These are phyloP conservation scores for Tirmania nivea DNA, from an alignment of 495 filamentous ascomycete species.

Conservation along the genomic window DNA sequence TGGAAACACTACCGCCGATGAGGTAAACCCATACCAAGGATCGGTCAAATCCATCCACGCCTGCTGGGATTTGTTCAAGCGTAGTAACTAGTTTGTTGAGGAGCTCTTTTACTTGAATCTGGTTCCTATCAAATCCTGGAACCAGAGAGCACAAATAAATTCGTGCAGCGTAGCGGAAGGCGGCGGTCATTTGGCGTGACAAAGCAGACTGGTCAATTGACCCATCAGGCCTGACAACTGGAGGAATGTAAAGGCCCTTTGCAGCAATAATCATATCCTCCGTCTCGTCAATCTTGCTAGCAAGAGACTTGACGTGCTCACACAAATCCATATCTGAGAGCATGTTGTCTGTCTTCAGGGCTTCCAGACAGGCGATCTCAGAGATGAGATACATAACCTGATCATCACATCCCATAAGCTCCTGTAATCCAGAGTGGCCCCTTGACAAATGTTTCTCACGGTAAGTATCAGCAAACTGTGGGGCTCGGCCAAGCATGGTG, in stretches of 20 bases:
- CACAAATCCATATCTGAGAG: constrained; percentile 61
- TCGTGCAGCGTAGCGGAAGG: constrained; percentile 79
- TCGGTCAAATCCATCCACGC: constrained; percentile 65
- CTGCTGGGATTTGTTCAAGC: constrained; percentile 60
- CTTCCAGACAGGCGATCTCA: constrained; percentile 87
- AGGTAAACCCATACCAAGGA: constrained; percentile 85
- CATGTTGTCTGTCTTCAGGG: constrained; percentile 59
- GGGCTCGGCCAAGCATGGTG: constrained; percentile 71
- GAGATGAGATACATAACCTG: constrained; percentile 95
- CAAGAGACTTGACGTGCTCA: constrained; percentile 60
- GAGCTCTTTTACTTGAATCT: constrained; percentile 46
- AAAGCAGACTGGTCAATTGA: constrained; percentile 62
- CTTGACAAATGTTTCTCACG: constrained; percentile 65
- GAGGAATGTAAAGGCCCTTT: constrained; percentile 25
- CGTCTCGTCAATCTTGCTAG: constrained; percentile 58
- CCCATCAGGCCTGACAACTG: constrained; percentile 34
- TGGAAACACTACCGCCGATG: constrained; percentile 56
- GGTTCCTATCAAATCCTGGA: constrained; percentile 56
- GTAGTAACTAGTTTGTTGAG: constrained; percentile 48
- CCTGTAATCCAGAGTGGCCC: constrained; percentile 53
- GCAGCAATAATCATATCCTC: constrained; percentile 25
- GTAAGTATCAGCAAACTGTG: constrained; percentile 77
- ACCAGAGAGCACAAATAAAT: constrained; percentile 91
- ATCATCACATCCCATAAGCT: constrained; percentile 97
- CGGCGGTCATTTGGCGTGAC: constrained; percentile 61